Percentiles rank a stretch among this genome's conserved stretches.
These are phyloP conservation scores for Diaporthe batatas DNA, from an alignment of 2,329 filamentous ascomycete genomes.

Conservation along the genomic window DNA sequence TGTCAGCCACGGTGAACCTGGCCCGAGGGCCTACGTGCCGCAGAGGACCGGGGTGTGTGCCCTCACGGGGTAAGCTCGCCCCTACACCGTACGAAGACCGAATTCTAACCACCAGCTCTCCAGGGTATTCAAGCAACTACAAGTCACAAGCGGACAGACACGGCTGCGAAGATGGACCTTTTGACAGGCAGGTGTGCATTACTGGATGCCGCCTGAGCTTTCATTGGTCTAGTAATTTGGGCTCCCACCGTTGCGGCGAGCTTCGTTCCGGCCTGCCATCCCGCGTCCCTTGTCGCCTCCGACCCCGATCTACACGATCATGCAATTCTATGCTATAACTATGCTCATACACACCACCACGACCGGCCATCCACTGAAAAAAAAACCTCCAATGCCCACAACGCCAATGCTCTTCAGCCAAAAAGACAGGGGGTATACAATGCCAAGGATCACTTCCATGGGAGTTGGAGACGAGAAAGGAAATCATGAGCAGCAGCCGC, in stretches of 20 bases:
- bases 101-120: slow-evolving; percentile 21
- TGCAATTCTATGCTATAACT: slow-evolving; percentile 31
- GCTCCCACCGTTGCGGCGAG: slow-evolving; percentile 5
- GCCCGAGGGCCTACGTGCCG: neutral
- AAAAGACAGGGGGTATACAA: slow-evolving; percentile 40
- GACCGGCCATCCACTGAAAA: slow-evolving; percentile 7
- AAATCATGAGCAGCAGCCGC: slow-evolving; percentile 1
- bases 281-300: slow-evolving; percentile 3
- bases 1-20: no score
- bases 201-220: slow-evolving; percentile 18
- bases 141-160: neutral
- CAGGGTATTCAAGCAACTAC: neutral
- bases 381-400: slow-evolving; percentile 31
- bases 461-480: slow-evolving; percentile 16
- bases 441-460: slow-evolving; percentile 30
- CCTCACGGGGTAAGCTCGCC: slow-evolving; percentile 26
- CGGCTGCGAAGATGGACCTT: neutral
- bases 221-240: slow-evolving; percentile 29
- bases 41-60: neutral
- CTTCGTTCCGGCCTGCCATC: slow-evolving; percentile 3
- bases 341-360: slow-evolving; percentile 26
- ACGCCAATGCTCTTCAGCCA: slow-evolving; percentile 40
- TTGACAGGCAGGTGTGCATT: neutral
- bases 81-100: neutral
- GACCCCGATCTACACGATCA: slow-evolving; percentile 16